These are phyloP conservation scores for Usnea hakonensis DNA, from an alignment of 495 filamentous ascomycete genomes.

Conservation along the genomic window DNA sequence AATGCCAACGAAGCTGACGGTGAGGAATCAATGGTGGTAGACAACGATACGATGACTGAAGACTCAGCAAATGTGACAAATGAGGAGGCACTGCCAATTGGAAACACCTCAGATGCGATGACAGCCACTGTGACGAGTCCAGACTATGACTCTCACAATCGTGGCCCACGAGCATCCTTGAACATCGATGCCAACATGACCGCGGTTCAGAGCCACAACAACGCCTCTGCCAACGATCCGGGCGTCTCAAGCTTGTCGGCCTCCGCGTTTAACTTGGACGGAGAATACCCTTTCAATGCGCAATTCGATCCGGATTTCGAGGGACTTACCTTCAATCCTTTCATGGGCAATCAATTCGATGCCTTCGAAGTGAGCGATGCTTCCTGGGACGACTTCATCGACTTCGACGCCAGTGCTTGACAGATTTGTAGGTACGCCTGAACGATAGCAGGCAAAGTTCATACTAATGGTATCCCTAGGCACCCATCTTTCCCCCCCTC, in stretches of 20 bases:
- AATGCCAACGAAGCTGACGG: not conserved
- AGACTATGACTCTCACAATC: not conserved
- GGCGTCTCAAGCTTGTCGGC: not conserved
- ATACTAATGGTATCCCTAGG: not conserved
- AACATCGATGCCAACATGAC: not conserved
- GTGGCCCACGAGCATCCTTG: not conserved
- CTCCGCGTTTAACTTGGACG: not conserved
- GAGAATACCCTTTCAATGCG: not conserved
- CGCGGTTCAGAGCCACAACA: not conserved
- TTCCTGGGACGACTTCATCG: not conserved
- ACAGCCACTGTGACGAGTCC: not conserved
- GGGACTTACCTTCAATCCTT: conserved; percentile 15
- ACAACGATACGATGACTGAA: not conserved
- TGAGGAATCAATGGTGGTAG: not conserved
- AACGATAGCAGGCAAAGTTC: not conserved
- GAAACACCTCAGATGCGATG: not conserved
- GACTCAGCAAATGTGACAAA: not conserved
- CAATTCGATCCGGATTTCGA: not conserved
- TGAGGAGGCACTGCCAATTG: not conserved
- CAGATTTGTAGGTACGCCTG: not conserved
- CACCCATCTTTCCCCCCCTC: not conserved
- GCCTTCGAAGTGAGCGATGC: conserved; percentile 19
- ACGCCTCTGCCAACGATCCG: not conserved
- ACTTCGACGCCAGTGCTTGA: not conserved
- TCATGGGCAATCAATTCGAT: conserved; percentile 21